Conservation (phyloP, 2,329 filamentous ascomycete species). For the Fusarium lyarnte region DNA sequence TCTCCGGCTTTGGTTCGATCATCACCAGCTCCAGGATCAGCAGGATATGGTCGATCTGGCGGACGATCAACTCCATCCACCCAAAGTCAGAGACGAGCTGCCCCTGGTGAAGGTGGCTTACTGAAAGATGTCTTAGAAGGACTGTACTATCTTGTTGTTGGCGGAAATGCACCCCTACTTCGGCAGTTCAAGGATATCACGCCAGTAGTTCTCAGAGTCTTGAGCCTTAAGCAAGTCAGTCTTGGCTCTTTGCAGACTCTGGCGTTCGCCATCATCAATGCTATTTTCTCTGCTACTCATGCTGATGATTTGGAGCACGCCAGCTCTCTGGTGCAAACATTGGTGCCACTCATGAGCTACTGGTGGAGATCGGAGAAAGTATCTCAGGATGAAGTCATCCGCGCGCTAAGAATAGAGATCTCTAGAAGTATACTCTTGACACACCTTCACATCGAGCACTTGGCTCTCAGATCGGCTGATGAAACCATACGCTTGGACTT, state of each 20-base stretch:
- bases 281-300: constrained; percentile 70
- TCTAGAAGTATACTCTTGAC: constrained; percentile 76
- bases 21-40: constrained; percentile 56
- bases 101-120: constrained; percentile 46
- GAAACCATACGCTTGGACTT: constrained; percentile 58
- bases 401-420: constrained; percentile 78
- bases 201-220: constrained; percentile 65
- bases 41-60: constrained; percentile 42
- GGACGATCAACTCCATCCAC: constrained; percentile 44
- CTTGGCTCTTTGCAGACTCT: constrained; percentile 73
- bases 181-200: constrained; percentile 66
- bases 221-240: constrained; percentile 67
- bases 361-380: constrained; percentile 81
- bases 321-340: constrained; percentile 64
- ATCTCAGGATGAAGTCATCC: constrained; percentile 68
- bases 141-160: constrained; percentile 69
- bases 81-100: constrained; percentile 44
- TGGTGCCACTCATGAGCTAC: constrained; percentile 76
- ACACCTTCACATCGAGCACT: constrained; percentile 68
- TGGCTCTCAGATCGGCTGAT: constrained; percentile 57
- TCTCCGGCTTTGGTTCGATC: constrained; percentile 58
- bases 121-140: constrained; percentile 64
- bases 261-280: constrained; percentile 80
- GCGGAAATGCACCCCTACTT: constrained; percentile 73
- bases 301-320: constrained; percentile 75